Percentiles rank a stretch among this genome's conserved stretches.
Conservation (phyloP, 192 early-diverging fungal species). For the Coemansia sp. region DNA sequence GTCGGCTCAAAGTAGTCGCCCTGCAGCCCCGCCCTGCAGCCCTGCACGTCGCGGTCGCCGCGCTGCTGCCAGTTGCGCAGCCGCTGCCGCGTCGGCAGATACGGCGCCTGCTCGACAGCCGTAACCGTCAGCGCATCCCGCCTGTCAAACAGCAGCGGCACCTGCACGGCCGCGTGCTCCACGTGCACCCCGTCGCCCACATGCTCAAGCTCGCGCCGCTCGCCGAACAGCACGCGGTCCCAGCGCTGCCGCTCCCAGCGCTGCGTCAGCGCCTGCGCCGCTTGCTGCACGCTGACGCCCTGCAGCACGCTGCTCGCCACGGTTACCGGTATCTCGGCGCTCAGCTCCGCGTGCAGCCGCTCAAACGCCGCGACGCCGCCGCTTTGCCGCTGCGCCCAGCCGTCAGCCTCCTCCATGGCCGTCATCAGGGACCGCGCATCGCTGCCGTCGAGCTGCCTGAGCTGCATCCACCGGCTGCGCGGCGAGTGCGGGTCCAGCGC, state of each 20-base stretch:
- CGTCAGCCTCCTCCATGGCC: conserved; percentile 7
- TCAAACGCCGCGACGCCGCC: conserved; percentile 10
- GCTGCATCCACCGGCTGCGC: conserved; percentile 19
- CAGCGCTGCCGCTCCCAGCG: conserved; percentile 13
- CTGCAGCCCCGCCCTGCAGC: conserved; percentile 2
- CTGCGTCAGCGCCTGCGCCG: conserved; percentile 12
- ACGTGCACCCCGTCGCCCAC: conserved; percentile 13
- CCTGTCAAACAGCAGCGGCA: conserved; percentile 25
- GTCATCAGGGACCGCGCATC: conserved; percentile 24
- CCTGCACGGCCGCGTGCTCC: conserved; percentile 15
- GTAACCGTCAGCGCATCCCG: conserved; percentile 42
- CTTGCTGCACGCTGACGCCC: conserved; percentile 5
- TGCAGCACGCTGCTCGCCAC: conserved; percentile 27
- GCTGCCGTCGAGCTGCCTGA: not conserved
- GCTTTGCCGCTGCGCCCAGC: not conserved
- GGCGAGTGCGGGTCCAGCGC: conserved; percentile 15
- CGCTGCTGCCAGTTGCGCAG: conserved; percentile 30
- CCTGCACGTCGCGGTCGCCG: not conserved
- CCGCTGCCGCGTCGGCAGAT: conserved; percentile 29
- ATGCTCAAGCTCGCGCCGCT: conserved; percentile 26
- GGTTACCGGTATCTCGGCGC: conserved; percentile 32
- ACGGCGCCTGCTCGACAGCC: conserved; percentile 11
- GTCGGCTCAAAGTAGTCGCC: conserved; percentile 32
- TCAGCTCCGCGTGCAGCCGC: conserved; percentile 16
- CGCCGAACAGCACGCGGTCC: conserved; percentile 22